phyloP scores from a whole-genome alignment of 1,139 yeast species.

The Zygosaccharomyces sapae region DNA sequence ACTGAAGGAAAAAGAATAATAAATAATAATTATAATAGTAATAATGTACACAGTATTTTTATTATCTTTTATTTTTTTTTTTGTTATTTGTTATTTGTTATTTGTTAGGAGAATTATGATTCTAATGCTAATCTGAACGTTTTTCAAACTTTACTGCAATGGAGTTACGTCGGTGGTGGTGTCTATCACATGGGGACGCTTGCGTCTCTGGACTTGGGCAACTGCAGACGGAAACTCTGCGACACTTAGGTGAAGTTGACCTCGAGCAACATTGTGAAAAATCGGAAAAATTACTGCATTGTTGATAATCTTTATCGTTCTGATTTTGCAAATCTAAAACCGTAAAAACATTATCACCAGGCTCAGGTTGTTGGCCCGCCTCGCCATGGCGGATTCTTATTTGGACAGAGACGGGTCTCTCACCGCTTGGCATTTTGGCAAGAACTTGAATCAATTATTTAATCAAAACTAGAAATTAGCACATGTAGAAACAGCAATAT shows the following conservation, averaged over 20 bases:
- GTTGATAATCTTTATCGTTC: neutral
- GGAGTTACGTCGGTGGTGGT: slow-evolving; percentile 36
- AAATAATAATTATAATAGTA: neutral
- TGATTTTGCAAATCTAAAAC: slow-evolving; percentile 1
- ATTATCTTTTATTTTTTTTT: neutral
- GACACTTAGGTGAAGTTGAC: slow-evolving; percentile 1
- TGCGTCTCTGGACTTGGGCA: slow-evolving; percentile 3
- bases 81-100: neutral
- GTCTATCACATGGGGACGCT: slow-evolving; percentile 27
- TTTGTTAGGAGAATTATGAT: slow-evolving; percentile 4
- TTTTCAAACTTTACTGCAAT: slow-evolving; percentile 33
- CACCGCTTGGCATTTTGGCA: slow-evolving; percentile 3
- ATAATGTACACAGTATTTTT: neutral
- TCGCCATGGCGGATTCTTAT: slow-evolving; percentile 1
- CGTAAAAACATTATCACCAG: neutral
- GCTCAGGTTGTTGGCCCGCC: neutral
- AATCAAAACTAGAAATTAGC: no score
- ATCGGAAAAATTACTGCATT: neutral
- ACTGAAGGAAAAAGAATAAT: neutral
- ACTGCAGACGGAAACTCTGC: slow-evolving; percentile 2
- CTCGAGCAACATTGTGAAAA: slow-evolving; percentile 4
- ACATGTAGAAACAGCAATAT: neutral
- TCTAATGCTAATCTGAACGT: slow-evolving; percentile 8
- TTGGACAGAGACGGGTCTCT: slow-evolving; percentile 3
- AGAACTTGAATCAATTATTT: neutral